Evolutionary conservation across 768 basidiomycete genomes (phyloP), one percentile per base, ranked within the genome.

Genomic region (Kwoniella sp.): DNA sequence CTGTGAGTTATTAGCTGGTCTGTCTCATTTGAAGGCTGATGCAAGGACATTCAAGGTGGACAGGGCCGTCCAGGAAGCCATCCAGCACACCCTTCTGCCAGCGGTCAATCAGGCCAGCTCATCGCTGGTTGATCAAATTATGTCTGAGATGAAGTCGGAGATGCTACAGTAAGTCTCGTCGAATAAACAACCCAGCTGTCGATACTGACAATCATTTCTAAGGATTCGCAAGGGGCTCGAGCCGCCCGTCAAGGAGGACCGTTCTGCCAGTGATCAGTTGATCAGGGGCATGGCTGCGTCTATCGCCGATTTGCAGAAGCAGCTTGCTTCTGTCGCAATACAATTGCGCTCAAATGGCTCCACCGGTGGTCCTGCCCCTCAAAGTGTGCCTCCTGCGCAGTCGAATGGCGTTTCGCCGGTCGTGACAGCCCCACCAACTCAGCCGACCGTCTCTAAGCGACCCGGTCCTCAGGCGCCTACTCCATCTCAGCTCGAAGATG

Each of bases 181-280:
- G 39, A 32, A 31, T 47, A 19, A 46, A 25, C 23, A 15, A 40
- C 19, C 14, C 28, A 34, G 28, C 53, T 55, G 25, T 51, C 27
- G n/a, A n/a, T n/a, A n/a, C n/a, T n/a, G n/a, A n/a, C n/a, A n/a
- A n/a, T n/a, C 3, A 12, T 40, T 32, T 20, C 22, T 31, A 40
- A 69, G 67, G 39, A 59, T 73, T 29, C 47, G 64, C 20, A 70
- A 70, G 53, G 66, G 69, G 25, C 29, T 63, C 23, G 42, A 52
- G 19, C 59, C 57, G 4, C 53, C 49, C 10, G 41, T 14, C 1
- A 22, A 25, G 5, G 47, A 37, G 26, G 38, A 40, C n/a, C 45
- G 44, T 27, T 17, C 47, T 12, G 23, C 36, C 25, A 47, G 54
- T 34, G 53, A 56, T 5, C 40, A 47, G 3, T 9, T 50, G 9